Percentiles rank a stretch among this genome's conserved stretches.
Evolutionary conservation across 495 filamentous ascomycete species (phyloP).

Genomic region (Zalerion maritima): DNA sequence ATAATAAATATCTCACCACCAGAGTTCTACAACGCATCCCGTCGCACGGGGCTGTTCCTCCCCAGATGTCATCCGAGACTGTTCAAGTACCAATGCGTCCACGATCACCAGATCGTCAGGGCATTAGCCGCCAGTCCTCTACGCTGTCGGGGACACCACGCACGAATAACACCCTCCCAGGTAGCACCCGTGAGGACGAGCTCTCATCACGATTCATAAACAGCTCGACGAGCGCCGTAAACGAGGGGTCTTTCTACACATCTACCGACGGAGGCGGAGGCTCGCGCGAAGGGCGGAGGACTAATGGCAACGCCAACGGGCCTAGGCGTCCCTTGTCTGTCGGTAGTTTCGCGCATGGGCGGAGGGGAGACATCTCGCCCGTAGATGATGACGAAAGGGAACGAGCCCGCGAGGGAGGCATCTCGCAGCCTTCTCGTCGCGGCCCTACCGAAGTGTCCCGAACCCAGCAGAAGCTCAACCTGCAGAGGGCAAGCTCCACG

Average conservation of each 20-base stretch:
- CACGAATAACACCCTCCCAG: conserved; percentile 3
- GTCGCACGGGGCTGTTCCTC: conserved; percentile 39
- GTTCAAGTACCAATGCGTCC: conserved; percentile 33
- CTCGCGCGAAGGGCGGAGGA: conserved; percentile 8
- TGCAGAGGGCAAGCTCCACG: conserved; percentile 50
- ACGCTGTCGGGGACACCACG: conserved; percentile 28
- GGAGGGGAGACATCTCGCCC: conserved; percentile 11
- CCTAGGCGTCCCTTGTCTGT: conserved; percentile 22
- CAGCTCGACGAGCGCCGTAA: conserved; percentile 19
- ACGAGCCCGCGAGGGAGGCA: conserved; percentile 18
- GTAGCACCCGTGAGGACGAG: conserved; percentile 3
- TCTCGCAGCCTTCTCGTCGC: conserved; percentile 12
- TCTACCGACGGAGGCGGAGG: conserved; percentile 6
- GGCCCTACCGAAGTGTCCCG: conserved; percentile 39
- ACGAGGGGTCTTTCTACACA: conserved; percentile 15
- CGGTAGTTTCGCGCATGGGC: conserved; percentile 18
- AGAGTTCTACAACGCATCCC: conserved; percentile 42
- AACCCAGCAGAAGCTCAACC: conserved; percentile 57
- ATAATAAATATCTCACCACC: conserved; percentile 38
- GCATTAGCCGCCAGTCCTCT: conserved; percentile 18
- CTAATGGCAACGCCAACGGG: no score
- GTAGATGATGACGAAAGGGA: conserved; percentile 26
- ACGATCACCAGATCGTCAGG: conserved; percentile 22
- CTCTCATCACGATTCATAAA: conserved; percentile 27
- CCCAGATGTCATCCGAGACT: conserved; percentile 43